These are phyloP conservation scores for Amesomyces nigricolor DNA, from an alignment of 2,329 filamentous ascomycete species.

Conservation along the genomic window DNA sequence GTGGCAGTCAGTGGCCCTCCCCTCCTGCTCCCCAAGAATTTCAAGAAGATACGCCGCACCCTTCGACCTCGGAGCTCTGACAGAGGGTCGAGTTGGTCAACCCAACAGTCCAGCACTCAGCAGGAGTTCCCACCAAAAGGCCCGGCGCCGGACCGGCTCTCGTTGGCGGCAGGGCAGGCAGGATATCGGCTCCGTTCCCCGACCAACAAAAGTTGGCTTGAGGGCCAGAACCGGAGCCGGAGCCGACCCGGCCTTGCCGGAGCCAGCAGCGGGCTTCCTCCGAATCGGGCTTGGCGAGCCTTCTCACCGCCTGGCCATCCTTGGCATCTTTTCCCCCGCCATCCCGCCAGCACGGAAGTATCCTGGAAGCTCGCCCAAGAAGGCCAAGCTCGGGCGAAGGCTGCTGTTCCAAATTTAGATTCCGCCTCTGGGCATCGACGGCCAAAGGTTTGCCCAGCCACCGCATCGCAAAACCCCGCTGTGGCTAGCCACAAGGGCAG, in stretches of 20 bases:
- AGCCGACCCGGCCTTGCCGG: slow-evolving; percentile 2
- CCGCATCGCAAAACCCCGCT: background rate
- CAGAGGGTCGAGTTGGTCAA: too few species aligned
- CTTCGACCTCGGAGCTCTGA: too few species aligned
- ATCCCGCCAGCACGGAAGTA: background rate
- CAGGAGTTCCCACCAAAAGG: background rate
- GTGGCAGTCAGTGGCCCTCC: background rate
- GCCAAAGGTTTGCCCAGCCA: slow-evolving; percentile 6
- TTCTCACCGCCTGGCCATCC: background rate
- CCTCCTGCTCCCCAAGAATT: background rate
- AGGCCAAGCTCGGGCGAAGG: too few species aligned
- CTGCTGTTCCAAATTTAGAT: slow-evolving; percentile 13
- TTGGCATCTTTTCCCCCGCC: background rate
- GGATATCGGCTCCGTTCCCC: background rate
- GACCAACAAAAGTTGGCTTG: background rate
- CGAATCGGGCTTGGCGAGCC: background rate
- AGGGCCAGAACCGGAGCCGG: slow-evolving; percentile 13
- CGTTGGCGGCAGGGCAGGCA: background rate
- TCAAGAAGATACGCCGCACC: background rate
- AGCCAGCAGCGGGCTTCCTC: background rate
- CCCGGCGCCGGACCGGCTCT: background rate
- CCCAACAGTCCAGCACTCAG: too few species aligned
- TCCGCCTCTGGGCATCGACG: slow-evolving; percentile 1
- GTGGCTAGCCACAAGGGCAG: background rate
- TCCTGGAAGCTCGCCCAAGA: background rate